phyloP scores from a whole-genome alignment of 75 land plant genomes.

The Picea sitchensis region DNA sequence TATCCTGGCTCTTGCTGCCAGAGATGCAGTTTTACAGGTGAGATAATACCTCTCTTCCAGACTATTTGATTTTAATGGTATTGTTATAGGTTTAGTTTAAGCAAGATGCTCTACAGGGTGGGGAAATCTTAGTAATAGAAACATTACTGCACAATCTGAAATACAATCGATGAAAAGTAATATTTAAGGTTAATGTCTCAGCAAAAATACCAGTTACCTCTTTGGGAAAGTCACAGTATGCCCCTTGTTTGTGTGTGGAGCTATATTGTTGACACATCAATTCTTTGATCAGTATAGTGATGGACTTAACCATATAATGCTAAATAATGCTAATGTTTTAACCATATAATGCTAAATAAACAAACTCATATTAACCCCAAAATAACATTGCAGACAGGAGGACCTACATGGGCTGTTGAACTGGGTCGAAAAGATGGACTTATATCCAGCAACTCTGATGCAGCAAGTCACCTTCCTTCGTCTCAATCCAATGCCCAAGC shows the following conservation, averaged over 20 bases:
- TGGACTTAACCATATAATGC: too few species aligned
- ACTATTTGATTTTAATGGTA: neutral
- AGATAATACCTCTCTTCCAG: neutral
- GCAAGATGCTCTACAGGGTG: too few species aligned
- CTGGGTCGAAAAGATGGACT: conserved; percentile 28
- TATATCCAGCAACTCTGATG: conserved; percentile 17
- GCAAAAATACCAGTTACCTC: neutral
- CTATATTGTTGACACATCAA: too few species aligned
- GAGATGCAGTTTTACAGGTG: conserved; percentile 32
- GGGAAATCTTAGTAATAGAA: too few species aligned
- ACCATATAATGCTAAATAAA: too few species aligned
- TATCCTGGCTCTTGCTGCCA: conserved; percentile 31
- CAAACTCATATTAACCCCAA: too few species aligned
- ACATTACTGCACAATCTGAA: too few species aligned
- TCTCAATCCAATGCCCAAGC: conserved; percentile 13
- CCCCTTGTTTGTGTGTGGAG: too few species aligned
- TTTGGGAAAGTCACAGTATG: neutral
- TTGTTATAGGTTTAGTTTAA: neutral
- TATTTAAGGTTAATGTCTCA: neutral
- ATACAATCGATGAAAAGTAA: neutral
- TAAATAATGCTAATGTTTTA: too few species aligned
- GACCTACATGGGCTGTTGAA: conserved; percentile 23
- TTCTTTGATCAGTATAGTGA: too few species aligned
- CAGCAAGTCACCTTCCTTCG: conserved; percentile 7
- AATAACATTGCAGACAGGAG: conserved; percentile 15